Conservation (phyloP, 345 rosid genomes). For the Salix udensis region DNA sequence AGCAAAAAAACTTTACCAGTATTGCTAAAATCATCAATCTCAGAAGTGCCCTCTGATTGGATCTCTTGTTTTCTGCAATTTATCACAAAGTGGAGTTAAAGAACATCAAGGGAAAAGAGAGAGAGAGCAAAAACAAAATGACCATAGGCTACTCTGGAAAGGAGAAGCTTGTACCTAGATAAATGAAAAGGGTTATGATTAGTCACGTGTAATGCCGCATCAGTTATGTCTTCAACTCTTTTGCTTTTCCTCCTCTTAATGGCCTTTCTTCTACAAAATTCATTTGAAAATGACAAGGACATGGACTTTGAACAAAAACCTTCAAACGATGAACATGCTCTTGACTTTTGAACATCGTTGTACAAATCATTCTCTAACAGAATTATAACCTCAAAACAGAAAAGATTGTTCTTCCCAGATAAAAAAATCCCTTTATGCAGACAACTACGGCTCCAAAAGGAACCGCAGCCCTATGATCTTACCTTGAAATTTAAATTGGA, state of each 20-base stretch:
- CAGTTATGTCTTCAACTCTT: slow-evolving; percentile 58
- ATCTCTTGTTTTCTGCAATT: slow-evolving; percentile 63
- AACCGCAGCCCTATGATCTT: not conserved
- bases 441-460: not conserved
- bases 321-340: slow-evolving; percentile 28
- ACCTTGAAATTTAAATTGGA: no score
- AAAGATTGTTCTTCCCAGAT: not conserved
- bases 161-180: slow-evolving; percentile 44
- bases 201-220: slow-evolving; percentile 53
- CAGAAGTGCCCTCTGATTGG: slow-evolving; percentile 50
- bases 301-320: slow-evolving; percentile 43
- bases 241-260: slow-evolving; percentile 68
- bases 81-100: slow-evolving; percentile 6
- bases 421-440: not conserved
- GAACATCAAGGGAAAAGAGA: not conserved
- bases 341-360: not conserved
- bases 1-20: slow-evolving; percentile 26
- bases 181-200: slow-evolving; percentile 63
- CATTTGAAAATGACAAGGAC: slow-evolving; percentile 64
- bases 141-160: slow-evolving; percentile 7
- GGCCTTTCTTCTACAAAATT: slow-evolving; percentile 45
- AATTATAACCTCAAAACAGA: no score
- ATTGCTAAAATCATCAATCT: slow-evolving; percentile 58
- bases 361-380: not conserved
- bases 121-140: not conserved